These are phyloP conservation scores for Rhizophagus prolifer DNA, from an alignment of 192 early-diverging fungal genomes.

Conservation along the genomic window DNA sequence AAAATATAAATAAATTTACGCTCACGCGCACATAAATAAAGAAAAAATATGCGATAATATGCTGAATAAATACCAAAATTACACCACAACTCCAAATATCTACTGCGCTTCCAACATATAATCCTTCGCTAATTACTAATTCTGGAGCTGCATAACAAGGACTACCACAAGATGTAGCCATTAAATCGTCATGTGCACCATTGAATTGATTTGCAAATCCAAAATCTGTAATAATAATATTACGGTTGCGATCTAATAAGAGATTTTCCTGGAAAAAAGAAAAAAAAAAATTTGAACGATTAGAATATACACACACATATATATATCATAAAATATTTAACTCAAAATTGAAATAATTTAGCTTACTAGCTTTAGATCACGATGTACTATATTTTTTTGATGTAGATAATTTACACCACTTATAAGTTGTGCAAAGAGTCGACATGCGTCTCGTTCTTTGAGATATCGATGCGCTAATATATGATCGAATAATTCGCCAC, in stretches of 20 bases:
- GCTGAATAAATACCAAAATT: slow-evolving; percentile 60
- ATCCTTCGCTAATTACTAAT: slow-evolving; percentile 93
- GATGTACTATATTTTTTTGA: slow-evolving; percentile 89
- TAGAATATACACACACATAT: too few relatives aligned
- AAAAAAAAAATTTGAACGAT: not conserved
- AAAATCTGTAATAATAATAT: slow-evolving; percentile 98
- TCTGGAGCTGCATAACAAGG: slow-evolving; percentile 99
- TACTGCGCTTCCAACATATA: slow-evolving; percentile 92
- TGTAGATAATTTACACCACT: slow-evolving; percentile 94
- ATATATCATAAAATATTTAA: too few relatives aligned
- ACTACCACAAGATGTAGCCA: slow-evolving; percentile 95
- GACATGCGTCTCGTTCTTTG: slow-evolving; percentile 86
- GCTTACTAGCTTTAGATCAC: slow-evolving; percentile 91
- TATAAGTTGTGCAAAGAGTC: slow-evolving; percentile 91
- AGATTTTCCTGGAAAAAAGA: slow-evolving; percentile 76
- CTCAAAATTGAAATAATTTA: not conserved
- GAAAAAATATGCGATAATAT: slow-evolving; percentile 19
- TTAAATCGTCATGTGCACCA: slow-evolving; percentile 70
- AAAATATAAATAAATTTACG: not conserved
- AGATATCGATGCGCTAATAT: slow-evolving; percentile 93
- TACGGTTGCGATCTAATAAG: slow-evolving; percentile 85
- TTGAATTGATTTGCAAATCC: slow-evolving; percentile 94
- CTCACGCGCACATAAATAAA: not conserved
- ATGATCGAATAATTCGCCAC: slow-evolving; percentile 97
- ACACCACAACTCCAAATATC: slow-evolving; percentile 99